A percentile compares a stretch with the other conserved stretches of the same genome.
Conservation (phyloP, 2,329 filamentous ascomycete species). For the Xylariales sp. region DNA sequence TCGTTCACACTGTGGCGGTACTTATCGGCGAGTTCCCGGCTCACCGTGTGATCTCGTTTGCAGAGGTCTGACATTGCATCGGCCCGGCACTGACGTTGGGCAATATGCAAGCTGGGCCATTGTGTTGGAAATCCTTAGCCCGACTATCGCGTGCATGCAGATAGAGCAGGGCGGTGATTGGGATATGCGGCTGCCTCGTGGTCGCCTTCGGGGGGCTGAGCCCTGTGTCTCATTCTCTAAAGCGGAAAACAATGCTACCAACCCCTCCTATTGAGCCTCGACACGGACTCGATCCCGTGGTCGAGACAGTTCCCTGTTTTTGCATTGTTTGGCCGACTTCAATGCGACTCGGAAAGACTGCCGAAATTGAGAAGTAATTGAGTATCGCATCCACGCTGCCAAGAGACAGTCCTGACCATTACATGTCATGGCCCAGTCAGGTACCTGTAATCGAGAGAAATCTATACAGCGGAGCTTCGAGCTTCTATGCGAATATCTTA, state of each 20-base stretch:
- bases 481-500: constrained; percentile 19
- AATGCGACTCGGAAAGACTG: too few relatives aligned
- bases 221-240: background rate
- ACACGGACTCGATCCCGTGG: background rate
- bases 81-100: background rate
- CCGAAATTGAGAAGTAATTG: too few relatives aligned
- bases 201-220: background rate
- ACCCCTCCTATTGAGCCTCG: background rate
- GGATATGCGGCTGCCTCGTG: background rate
- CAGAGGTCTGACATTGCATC: background rate
- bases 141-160: constrained; percentile 2
- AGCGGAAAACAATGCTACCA: background rate
- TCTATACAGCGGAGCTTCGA: constrained; percentile 5
- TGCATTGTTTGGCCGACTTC: constrained; percentile 3
- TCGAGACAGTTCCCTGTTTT: constrained; percentile 1
- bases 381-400: too few relatives aligned
- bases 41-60: background rate
- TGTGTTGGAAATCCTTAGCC: background rate
- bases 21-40: background rate
- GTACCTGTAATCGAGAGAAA: background rate
- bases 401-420: background rate
- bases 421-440: background rate
- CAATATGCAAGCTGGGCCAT: background rate
- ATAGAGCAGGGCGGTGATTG: background rate
- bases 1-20: background rate